These are phyloP conservation scores for Heracleum sosnowskyi DNA, from an alignment of 129 eudicot species.

Conservation along the genomic window DNA sequence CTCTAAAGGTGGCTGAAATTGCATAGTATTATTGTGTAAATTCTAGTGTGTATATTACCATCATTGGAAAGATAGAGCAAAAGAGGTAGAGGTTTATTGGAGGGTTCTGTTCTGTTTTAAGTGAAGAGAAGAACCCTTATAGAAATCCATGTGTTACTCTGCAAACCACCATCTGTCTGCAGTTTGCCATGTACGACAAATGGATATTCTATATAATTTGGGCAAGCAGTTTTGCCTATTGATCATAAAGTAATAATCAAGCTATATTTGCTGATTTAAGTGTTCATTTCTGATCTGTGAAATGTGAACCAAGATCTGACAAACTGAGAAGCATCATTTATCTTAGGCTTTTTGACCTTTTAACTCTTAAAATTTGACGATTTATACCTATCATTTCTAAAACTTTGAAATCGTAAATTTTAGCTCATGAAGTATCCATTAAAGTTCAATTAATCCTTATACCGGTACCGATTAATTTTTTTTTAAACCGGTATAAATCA, in stretches of 20 bases:
- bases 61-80: conserved; percentile 7
- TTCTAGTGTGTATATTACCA: conserved; percentile 14
- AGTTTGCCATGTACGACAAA: conserved; percentile 2
- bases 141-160: conserved; percentile 12
- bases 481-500: too few relatives aligned
- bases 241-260: conserved; percentile 1
- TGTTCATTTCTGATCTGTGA: background rate
- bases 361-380: too few relatives aligned
- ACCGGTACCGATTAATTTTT: too few relatives aligned
- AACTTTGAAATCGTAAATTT: too few relatives aligned
- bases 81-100: conserved; percentile 14
- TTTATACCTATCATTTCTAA: too few relatives aligned
- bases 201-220: background rate
- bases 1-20: background rate
- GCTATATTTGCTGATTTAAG: background rate
- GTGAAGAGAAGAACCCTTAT: conserved; percentile 24
- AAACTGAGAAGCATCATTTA: background rate
- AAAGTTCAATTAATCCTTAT: too few relatives aligned
- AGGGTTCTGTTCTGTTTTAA: conserved; percentile 33
- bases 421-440: too few relatives aligned
- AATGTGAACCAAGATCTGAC: background rate
- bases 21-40: conserved; percentile 6
- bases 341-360: too few relatives aligned
- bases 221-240: conserved; percentile 17
- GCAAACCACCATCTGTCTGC: background rate